Conservation (phyloP, 140 eudicot species). For the Stevia rebaudiana region DNA sequence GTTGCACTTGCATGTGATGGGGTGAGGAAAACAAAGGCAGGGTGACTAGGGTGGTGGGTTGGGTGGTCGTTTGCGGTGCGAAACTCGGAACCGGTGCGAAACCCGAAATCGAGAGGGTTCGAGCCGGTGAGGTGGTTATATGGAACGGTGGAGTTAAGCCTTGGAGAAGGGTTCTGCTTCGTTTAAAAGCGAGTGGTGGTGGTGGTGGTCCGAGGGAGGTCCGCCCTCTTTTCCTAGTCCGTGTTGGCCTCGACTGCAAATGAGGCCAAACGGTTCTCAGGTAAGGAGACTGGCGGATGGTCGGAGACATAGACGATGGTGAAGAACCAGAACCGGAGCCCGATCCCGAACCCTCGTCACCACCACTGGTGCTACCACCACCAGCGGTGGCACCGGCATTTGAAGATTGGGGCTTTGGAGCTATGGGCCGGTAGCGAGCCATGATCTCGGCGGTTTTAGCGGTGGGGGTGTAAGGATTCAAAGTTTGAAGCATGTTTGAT, state of each 20-base stretch:
- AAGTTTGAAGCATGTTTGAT: conserved; percentile 45
- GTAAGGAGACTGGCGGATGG: conserved; percentile 48
- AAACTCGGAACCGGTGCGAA: conserved; percentile 41
- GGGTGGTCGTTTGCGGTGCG: conserved; percentile 26
- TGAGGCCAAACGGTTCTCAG: conserved; percentile 62
- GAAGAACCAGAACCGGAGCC: conserved; percentile 11
- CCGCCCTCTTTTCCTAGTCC: conserved; percentile 72
- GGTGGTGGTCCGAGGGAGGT: conserved; percentile 45
- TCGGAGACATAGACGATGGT: conserved; percentile 33
- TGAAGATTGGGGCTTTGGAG: conserved; percentile 59
- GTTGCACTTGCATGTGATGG: neutral
- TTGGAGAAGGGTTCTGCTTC: conserved; percentile 40
- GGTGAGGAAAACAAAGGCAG: conserved; percentile 42
- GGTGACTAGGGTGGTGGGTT: conserved; percentile 34
- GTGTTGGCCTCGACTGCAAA: conserved; percentile 63
- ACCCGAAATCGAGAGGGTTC: conserved; percentile 33
- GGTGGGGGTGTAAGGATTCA: conserved; percentile 41
- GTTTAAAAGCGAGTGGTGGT: conserved; percentile 32
- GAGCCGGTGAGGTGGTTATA: conserved; percentile 24
- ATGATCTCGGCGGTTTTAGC: conserved; percentile 76
- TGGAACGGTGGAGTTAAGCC: conserved; percentile 37
- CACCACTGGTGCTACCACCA: neutral
- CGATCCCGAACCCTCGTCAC: conserved; percentile 1
- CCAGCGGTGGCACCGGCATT: neutral
- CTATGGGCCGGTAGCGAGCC: conserved; percentile 81